Evolutionary conservation across 495 filamentous ascomycete genomes (phyloP).

Genomic region (Penicillium herquei): DNA sequence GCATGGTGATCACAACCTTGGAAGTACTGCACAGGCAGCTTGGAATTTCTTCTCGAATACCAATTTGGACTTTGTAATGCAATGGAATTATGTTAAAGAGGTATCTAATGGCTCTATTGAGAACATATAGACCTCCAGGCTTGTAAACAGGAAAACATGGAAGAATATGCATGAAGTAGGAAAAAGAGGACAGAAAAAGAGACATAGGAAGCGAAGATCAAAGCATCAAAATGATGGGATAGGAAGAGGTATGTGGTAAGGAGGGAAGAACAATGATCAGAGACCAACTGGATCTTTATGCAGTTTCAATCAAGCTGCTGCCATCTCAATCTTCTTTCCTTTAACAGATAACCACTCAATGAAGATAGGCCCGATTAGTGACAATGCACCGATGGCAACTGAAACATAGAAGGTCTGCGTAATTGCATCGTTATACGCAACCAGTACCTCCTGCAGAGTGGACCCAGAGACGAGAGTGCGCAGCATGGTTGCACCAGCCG

Average conservation of each 20-base stretch:
- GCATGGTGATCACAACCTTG: too few species aligned
- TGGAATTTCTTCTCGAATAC: too few species aligned
- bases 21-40: too few species aligned
- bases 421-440: conserved; percentile 71
- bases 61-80: background rate
- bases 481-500: conserved; percentile 67
- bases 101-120: too few species aligned
- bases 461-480: conserved; percentile 45
- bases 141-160: background rate
- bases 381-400: conserved; percentile 59
- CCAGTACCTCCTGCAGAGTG: conserved; percentile 52
- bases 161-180: conserved; percentile 1
- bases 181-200: background rate
- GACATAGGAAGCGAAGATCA: background rate
- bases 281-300: background rate
- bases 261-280: conserved; percentile 2
- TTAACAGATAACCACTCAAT: conserved; percentile 84
- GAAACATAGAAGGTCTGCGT: conserved; percentile 67
- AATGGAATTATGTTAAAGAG: background rate
- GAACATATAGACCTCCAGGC: too few species aligned
- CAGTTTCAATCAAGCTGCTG: conserved; percentile 33
- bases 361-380: conserved; percentile 57
- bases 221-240: background rate
- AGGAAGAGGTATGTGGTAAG: background rate
- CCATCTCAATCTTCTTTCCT: conserved; percentile 72